A percentile compares a stretch with the other conserved stretches of the same genome.
phyloP scores from a whole-genome alignment of 768 basidiomycete genomes.

The Podaxis carcinomalis region DNA sequence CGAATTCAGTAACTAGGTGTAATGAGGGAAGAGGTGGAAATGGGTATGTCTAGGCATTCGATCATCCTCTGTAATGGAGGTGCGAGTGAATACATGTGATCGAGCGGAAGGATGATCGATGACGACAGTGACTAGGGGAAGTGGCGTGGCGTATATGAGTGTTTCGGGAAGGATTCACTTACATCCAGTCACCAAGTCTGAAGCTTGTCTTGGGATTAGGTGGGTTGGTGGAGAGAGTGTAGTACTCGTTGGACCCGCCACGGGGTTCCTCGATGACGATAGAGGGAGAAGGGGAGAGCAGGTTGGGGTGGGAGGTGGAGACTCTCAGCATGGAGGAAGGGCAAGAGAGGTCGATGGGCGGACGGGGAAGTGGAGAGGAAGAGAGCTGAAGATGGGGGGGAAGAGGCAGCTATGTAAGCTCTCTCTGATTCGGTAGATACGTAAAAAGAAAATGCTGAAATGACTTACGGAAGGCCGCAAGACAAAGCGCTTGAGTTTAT shows the following conservation, averaged over 20 bases:
- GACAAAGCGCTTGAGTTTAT: constrained; percentile 46
- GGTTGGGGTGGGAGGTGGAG: constrained; percentile 26
- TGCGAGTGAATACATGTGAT: constrained; percentile 12
- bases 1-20: constrained; percentile 11
- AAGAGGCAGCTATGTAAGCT: constrained; percentile 13
- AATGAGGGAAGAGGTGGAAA: constrained; percentile 17
- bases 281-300: constrained; percentile 12
- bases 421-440: constrained; percentile 9
- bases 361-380: constrained; percentile 20
- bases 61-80: constrained; percentile 11
- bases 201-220: constrained; percentile 67
- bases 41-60: constrained; percentile 12
- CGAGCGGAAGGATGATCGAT: constrained; percentile 18
- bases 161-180: constrained; percentile 27
- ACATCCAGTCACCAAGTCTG: constrained; percentile 76
- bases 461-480: constrained; percentile 16
- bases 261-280: constrained; percentile 4
- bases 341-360: constrained; percentile 14
- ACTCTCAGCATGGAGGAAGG: constrained; percentile 18
- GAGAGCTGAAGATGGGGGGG: constrained; percentile 15
- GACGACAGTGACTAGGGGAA: constrained; percentile 13
- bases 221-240: constrained; percentile 63
- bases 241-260: constrained; percentile 25
- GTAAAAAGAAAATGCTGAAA: constrained; percentile 15
- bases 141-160: background rate